Base-by-base conservation (phyloP, 257 asterid genomes). In the Solanum peruvianum region DNA sequence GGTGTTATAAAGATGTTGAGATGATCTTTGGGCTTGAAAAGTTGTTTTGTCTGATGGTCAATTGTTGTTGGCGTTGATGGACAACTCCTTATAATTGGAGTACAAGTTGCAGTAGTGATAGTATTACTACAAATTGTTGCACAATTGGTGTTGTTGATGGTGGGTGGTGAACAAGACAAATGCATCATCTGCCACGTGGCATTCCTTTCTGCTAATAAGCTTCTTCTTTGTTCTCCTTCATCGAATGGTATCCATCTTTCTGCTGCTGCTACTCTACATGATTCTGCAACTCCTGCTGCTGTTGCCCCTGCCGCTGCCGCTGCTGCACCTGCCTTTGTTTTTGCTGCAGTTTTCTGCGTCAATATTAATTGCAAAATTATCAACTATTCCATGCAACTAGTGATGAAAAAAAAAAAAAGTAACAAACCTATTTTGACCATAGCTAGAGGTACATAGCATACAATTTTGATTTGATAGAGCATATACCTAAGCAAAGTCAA, bases 171-270 rank as follows among this genome's bases (percentile, higher is more conserved):
- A 86, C 91, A 87, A 52, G 94, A 93, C 89, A 92, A 89, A 83
- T 91, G 91, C 93, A 88, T 92, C 93, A 89, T 87, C 25, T 92
- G 94, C 98, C 98, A 96, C 90, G 96, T 94, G 98, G 94, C 97
- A 91, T 92, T 95, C 91, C 93, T 89, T 86, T 89, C 92, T 47
- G 66, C 44, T 42, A 73, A 84, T 62, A 83, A 87, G 89, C 44
- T 92, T 90, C 95, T 91, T 66, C 91, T 90, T 86, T 89, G 94
- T 81, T 45, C 88, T 27, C 88, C 94, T 11, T 92, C 92, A 12
- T 92, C 93, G 92, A 94, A 91, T 88, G 91, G 96, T 91, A 91
- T 42, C 98, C 98, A 95, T 94, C 96, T 95, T 86, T 91, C 93
- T 62, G 89, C 90, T 86, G 91, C 91, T 91, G 89, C 91, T 86